A percentile compares a stretch with the other conserved stretches of the same genome.
phyloP scores from a whole-genome alignment of 495 filamentous ascomycete species.

The Xylaria cubensis region DNA sequence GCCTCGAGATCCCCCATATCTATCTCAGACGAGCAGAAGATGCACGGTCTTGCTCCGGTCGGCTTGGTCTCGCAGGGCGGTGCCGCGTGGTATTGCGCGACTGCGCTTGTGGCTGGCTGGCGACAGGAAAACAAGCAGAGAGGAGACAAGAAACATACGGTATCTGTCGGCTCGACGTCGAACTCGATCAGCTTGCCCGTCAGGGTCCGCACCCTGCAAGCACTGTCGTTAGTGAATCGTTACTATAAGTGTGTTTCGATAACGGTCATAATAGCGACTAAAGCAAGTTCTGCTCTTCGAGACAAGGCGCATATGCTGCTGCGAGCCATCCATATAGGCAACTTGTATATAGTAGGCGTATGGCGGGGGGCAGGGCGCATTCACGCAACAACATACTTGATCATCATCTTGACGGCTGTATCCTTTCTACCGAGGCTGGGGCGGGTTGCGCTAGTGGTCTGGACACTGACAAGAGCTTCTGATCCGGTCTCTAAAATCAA shows the following conservation, averaged over 20 bases:
- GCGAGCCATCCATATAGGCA: not conserved
- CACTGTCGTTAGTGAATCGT: conserved; percentile 19
- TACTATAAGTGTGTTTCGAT: not conserved
- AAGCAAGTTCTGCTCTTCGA: not conserved
- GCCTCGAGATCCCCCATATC: conserved; percentile 12
- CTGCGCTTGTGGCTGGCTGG: not conserved
- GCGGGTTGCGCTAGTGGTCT: not conserved
- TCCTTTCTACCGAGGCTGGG: not conserved
- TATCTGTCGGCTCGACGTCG: conserved; percentile 90
- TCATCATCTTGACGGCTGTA: conserved; percentile 50
- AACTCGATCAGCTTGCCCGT: conserved; percentile 99
- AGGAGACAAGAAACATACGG: conserved; percentile 58
- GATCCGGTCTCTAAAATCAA: not conserved
- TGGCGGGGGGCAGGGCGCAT: conserved; percentile 10
- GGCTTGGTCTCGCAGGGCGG: not conserved
- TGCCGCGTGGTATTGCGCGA: not conserved
- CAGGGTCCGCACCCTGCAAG: conserved; percentile 86
- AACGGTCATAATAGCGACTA: not conserved
- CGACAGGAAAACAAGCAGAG: not conserved
- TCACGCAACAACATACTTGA: conserved; percentile 46
- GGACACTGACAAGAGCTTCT: not conserved
- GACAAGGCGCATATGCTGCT: not conserved
- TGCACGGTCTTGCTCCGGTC: not conserved
- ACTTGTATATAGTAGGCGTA: not conserved
- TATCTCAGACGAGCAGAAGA: not conserved